phyloP scores from a whole-genome alignment of 176 grass and related monocot genomes.

The Eragrostis curvula region DNA sequence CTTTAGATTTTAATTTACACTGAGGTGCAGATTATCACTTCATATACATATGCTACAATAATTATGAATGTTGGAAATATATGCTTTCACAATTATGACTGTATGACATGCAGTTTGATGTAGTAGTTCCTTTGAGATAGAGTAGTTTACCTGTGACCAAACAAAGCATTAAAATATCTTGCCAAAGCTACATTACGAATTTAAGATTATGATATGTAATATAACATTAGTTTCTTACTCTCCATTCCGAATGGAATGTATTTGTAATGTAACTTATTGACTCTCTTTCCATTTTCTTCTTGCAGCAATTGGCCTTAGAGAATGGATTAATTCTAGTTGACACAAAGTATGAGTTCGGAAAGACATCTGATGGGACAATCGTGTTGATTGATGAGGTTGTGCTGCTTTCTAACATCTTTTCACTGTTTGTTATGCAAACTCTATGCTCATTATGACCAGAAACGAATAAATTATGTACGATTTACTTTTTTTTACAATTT shows the following conservation, averaged over 20 bases:
- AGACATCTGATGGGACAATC: constrained; percentile 79
- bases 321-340: constrained; percentile 90
- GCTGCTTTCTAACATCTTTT: constrained; percentile 15
- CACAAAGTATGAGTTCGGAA: constrained; percentile 98
- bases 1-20: not conserved
- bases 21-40: not conserved
- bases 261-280: not conserved
- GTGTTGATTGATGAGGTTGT: constrained; percentile 93
- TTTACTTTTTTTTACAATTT: not conserved
- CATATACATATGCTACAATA: not conserved
- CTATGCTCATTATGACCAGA: not conserved
- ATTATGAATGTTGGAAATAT: not conserved
- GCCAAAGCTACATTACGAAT: not conserved
- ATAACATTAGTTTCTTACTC: no score
- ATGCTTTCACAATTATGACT: not conserved
- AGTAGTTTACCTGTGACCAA: not conserved
- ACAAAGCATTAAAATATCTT: not conserved
- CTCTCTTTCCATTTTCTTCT: constrained; percentile 12
- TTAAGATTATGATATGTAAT: no score
- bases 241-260: no score
- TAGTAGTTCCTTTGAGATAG: not conserved
- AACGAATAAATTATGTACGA: not conserved
- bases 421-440: not conserved
- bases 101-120: not conserved
- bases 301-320: constrained; percentile 85